Conservation (phyloP, 2,329 filamentous ascomycete species). For the Ascocoryne sarcoides region DNA sequence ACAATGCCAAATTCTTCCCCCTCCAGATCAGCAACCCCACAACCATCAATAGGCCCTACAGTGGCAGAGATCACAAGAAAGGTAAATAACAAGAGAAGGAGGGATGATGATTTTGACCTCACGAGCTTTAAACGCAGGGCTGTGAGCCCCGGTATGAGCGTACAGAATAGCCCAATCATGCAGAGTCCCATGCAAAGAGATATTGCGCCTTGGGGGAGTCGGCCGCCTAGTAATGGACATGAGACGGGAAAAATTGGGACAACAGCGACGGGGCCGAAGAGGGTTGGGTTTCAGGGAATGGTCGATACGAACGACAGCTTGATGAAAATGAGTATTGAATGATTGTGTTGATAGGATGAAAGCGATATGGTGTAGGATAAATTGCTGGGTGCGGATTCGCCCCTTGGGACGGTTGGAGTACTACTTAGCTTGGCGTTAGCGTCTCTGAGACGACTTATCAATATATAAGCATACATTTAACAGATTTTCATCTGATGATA, state of each 20-base stretch:
- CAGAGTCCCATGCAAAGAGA: conserved; percentile 76
- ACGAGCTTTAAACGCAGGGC: conserved; percentile 83
- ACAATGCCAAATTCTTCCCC: conserved; percentile 25
- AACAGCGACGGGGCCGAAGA: conserved; percentile 37
- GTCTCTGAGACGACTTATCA: too few species aligned
- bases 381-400: too few species aligned
- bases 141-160: conserved; percentile 84
- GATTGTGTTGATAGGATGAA: too few species aligned
- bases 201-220: conserved; percentile 60
- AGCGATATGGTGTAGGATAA: too few species aligned
- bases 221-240: conserved; percentile 49
- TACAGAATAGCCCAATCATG: conserved; percentile 80
- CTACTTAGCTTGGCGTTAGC: too few species aligned
- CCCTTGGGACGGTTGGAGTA: too few species aligned
- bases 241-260: conserved; percentile 39
- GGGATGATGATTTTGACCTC: conserved; percentile 86
- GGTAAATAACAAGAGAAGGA: conserved; percentile 71
- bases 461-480: too few species aligned
- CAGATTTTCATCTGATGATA: too few species aligned
- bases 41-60: conserved; percentile 40
- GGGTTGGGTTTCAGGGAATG: conserved; percentile 86
- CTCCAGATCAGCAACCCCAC: conserved; percentile 26
- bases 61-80: conserved; percentile 70
- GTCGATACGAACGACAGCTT: conserved; percentile 88
- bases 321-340: conserved; percentile 97